These are phyloP conservation scores for Sarocladium brachiariae DNA, from an alignment of 2,329 filamentous ascomycete species.

Conservation along the genomic window DNA sequence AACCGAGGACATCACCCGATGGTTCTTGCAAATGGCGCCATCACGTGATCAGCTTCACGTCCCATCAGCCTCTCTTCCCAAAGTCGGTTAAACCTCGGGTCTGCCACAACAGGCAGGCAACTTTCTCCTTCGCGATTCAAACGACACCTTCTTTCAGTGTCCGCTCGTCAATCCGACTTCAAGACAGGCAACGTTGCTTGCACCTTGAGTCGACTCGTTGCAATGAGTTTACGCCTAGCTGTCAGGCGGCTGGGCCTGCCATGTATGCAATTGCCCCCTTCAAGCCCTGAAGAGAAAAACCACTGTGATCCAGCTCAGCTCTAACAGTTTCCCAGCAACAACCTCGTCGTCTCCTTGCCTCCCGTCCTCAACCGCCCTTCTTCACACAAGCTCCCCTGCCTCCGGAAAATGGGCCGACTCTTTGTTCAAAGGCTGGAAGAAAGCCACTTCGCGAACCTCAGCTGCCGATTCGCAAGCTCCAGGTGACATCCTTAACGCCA, in stretches of 20 bases:
- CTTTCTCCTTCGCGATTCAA: conserved; percentile 3
- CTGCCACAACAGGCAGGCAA: not conserved
- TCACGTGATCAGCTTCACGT: conserved; percentile 16
- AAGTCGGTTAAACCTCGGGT: conserved; percentile 16
- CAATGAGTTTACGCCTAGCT: conserved; percentile 61
- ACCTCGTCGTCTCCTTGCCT: conserved; percentile 13
- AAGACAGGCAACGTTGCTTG: too few relatives aligned
- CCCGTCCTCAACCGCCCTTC: conserved; percentile 14
- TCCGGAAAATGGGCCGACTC: conserved; percentile 34
- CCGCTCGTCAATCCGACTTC: not conserved
- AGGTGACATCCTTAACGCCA: conserved; percentile 18
- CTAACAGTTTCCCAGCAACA: conserved; percentile 11
- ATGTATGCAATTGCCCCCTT: conserved; percentile 36
- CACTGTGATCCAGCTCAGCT: too few relatives aligned
- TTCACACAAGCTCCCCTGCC: conserved; percentile 20
- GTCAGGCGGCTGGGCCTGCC: conserved; percentile 52
- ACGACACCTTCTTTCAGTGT: not conserved
- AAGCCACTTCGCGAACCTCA: conserved; percentile 22
- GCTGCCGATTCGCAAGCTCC: conserved; percentile 22
- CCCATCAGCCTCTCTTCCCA: too few relatives aligned
- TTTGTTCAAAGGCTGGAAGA: conserved; percentile 31
- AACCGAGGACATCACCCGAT: conserved; percentile 7
- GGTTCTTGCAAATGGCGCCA: conserved; percentile 6
- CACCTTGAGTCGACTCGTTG: not conserved
- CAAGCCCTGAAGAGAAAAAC: too few relatives aligned